phyloP scores from a whole-genome alignment of 495 filamentous ascomycete genomes.

The Xylaria intraflava region DNA sequence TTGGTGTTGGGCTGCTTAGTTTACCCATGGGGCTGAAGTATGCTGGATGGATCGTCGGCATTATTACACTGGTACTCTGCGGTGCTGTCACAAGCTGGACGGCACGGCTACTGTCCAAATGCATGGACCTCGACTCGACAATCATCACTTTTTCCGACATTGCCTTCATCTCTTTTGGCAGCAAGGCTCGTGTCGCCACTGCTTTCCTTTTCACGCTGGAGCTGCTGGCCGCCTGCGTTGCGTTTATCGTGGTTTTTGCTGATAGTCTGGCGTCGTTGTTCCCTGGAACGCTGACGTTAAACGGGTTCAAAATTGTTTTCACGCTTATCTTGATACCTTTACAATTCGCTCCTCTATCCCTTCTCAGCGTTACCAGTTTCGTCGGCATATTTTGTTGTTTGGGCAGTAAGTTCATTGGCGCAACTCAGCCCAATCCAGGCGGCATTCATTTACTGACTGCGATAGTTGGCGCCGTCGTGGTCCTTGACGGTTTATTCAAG shows the following conservation, averaged over 20 bases:
- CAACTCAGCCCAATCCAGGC: background rate
- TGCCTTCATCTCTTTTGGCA: constrained; percentile 88
- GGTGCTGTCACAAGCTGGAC: constrained; percentile 79
- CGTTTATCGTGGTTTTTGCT: constrained; percentile 86
- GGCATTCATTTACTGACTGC: constrained; percentile 11
- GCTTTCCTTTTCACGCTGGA: constrained; percentile 85
- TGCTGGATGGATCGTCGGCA: constrained; percentile 82
- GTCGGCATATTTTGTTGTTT: constrained; percentile 84
- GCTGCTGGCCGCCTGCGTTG: constrained; percentile 81
- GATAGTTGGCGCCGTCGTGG: constrained; percentile 69
- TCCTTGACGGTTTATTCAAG: constrained; percentile 82
- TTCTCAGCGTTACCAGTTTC: constrained; percentile 85
- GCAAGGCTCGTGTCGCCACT: constrained; percentile 67
- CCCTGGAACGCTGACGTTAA: constrained; percentile 57
- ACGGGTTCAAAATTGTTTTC: constrained; percentile 83
- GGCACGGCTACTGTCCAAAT: constrained; percentile 77
- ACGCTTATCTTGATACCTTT: constrained; percentile 74
- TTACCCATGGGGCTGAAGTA: constrained; percentile 86
- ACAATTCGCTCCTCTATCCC: constrained; percentile 74
- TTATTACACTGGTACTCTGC: constrained; percentile 64
- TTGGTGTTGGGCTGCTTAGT: constrained; percentile 84
- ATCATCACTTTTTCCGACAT: constrained; percentile 88
- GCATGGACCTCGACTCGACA: constrained; percentile 70
- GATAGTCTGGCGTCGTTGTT: constrained; percentile 79
- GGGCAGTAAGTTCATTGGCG: constrained; percentile 55